Evolutionary conservation across 2,329 filamentous ascomycete genomes (phyloP).

Genomic region (Aspergillus novoparasiticus): DNA sequence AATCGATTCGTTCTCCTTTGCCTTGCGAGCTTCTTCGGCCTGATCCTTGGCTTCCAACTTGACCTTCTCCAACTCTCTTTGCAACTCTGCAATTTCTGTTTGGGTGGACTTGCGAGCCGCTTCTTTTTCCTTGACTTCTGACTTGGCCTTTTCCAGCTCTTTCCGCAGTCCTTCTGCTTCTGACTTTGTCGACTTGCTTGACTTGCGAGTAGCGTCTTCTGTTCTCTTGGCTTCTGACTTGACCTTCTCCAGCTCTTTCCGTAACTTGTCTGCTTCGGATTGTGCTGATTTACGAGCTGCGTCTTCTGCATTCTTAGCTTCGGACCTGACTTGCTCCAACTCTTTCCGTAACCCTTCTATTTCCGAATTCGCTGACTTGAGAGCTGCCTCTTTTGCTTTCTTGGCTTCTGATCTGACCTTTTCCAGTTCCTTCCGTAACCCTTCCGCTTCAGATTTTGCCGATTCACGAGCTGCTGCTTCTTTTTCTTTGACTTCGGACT

Average conservation of each 20-base stretch:
- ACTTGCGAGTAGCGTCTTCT: conserved; percentile 61
- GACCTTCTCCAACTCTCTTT: conserved; percentile 76
- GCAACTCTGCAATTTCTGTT: conserved; percentile 74
- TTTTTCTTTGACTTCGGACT: conserved; percentile 47
- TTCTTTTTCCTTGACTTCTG: conserved; percentile 72
- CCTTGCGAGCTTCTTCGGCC: conserved; percentile 65
- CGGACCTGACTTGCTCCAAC: conserved; percentile 69
- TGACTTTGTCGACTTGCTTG: conserved; percentile 56
- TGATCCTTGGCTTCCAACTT: conserved; percentile 72
- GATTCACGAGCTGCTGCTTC: conserved; percentile 44
- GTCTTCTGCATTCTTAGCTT: conserved; percentile 74
- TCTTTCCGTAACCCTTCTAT: conserved; percentile 80
- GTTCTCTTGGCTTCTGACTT: conserved; percentile 47
- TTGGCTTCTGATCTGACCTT: conserved; percentile 34
- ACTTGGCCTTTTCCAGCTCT: conserved; percentile 68
- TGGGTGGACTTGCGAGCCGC: conserved; percentile 64
- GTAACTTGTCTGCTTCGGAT: conserved; percentile 57
- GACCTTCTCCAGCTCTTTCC: conserved; percentile 33
- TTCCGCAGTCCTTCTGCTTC: conserved; percentile 80
- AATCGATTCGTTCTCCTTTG: conserved; percentile 35
- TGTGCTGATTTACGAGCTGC: conserved; percentile 54
- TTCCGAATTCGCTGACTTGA: conserved; percentile 63
- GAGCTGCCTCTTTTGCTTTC: conserved; percentile 54
- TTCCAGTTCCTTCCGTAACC: conserved; percentile 34
- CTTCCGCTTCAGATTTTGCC: conserved; percentile 57